A percentile compares a stretch with the other conserved stretches of the same genome.
phyloP scores from a whole-genome alignment of 2,329 filamentous ascomycete species.

The Hypoxylon sp. region DNA sequence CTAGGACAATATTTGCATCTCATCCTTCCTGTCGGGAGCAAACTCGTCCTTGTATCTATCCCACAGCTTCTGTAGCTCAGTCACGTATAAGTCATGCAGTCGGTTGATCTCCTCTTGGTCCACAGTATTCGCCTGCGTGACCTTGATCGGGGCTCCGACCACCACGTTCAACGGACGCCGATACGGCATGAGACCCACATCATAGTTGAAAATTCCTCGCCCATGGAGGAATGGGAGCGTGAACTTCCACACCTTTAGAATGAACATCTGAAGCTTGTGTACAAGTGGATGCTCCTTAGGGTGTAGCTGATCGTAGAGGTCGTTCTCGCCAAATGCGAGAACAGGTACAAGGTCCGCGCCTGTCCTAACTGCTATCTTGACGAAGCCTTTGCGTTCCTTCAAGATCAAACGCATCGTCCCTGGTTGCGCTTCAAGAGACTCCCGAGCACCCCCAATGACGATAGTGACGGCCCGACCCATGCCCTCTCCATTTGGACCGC shows the following conservation, averaged over 20 bases:
- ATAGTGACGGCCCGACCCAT: conserved; percentile 98
- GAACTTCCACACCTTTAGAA: conserved; percentile 90
- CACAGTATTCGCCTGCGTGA: conserved; percentile 73
- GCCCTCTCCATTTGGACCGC: conserved; percentile 81
- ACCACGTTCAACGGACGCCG: conserved; percentile 89
- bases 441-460: conserved; percentile 90
- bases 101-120: conserved; percentile 82
- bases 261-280: conserved; percentile 83
- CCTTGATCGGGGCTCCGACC: conserved; percentile 83
- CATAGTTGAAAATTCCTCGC: conserved; percentile 95
- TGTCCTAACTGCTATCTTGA: conserved; percentile 91
- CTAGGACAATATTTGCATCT: conserved; percentile 72
- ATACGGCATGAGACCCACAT: conserved; percentile 96
- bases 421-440: conserved; percentile 90
- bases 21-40: conserved; percentile 70
- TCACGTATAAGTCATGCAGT: conserved; percentile 82
- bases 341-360: conserved; percentile 96
- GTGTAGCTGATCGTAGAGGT: conserved; percentile 91
- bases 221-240: conserved; percentile 93
- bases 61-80: conserved; percentile 80
- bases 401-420: conserved; percentile 82
- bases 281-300: conserved; percentile 82
- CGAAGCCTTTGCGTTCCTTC: conserved; percentile 87
- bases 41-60: conserved; percentile 84
- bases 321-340: conserved; percentile 93